Base-by-base conservation (phyloP, 495 filamentous ascomycete species). In the Penicillium ucsense region DNA sequence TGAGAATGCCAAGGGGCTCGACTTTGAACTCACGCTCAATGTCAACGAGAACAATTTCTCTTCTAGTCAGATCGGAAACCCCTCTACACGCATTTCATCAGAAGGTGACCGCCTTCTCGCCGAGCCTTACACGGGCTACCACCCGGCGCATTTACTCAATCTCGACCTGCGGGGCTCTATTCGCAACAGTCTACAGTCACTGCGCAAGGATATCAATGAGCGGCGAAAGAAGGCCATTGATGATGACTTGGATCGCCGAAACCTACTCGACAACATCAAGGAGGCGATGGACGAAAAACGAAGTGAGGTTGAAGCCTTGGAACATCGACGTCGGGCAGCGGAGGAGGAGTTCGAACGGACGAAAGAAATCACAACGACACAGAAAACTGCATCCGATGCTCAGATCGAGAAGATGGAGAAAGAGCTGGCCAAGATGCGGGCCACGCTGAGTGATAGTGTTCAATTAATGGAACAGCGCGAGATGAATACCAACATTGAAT, bases 351-450 rank as follows among this genome's bases (percentile, higher is more conserved):
- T 89, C 57, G 89, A 97, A 63, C 86, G 86, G 61, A 88, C 86
- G 33, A 89, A 91, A 63, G 94, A 98, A 71, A 80, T 87, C 36
- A 89, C 85, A 9, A 83, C 76, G 10, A 86, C 88, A 31, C 88
- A 95, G 66, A 90, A 92, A 64, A 76, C 90, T 54, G 82, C 81
- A 8, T 84, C 79, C 4, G 92, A 96, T 64, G 81, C 89, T 10
- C 90, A 96, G 63, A 95, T 96, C 57, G 92, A 98, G 68, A 88
- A 89, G 73, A 89, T 96, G 85, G 92, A 97, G 70, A 95, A 94
- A 62, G 91, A 98, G 65, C 71, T 98, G 30, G 85, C 86, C 37
- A 89, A 88, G 71, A 94, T 96, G 88, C 77, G 89, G 47, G 77
- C 82, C 3, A 82, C 83, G 28, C 73, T 96, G 43, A 82, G 76